These are phyloP conservation scores for Kodamaea hsintzibuensis DNA, from an alignment of 805 yeast genomes.

Conservation along the genomic window DNA sequence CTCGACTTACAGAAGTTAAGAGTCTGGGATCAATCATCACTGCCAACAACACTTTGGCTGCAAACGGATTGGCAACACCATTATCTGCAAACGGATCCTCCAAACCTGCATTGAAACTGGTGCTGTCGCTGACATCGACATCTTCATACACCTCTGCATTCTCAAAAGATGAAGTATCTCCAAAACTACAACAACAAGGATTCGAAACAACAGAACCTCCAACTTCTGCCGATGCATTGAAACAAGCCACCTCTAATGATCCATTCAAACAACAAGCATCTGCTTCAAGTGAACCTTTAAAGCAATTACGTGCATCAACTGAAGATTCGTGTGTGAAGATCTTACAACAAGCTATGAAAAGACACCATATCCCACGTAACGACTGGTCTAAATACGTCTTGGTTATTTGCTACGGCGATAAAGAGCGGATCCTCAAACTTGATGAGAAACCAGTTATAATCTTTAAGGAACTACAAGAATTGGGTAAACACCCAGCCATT, in stretches of 20 bases:
- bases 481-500: constrained; percentile 86
- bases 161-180: constrained; percentile 10
- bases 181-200: constrained; percentile 1
- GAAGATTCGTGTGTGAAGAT: constrained; percentile 92
- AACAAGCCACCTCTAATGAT: constrained; percentile 9
- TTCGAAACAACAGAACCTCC: background rate
- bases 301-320: constrained; percentile 79
- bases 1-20: constrained; percentile 26
- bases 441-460: constrained; percentile 88
- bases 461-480: constrained; percentile 80
- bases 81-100: constrained; percentile 5
- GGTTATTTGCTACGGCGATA: constrained; percentile 88
- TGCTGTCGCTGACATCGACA: constrained; percentile 5
- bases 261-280: constrained; percentile 7
- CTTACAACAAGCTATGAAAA: constrained; percentile 81
- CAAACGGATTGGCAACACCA: constrained; percentile 1
- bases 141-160: constrained; percentile 1
- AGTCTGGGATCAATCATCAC: constrained; percentile 14
- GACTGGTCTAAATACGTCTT: constrained; percentile 90
- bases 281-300: constrained; percentile 60
- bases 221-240: constrained; percentile 6
- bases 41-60: background rate
- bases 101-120: constrained; percentile 9
- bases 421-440: constrained; percentile 77
- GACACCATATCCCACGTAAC: constrained; percentile 72